phyloP scores from a whole-genome alignment of 306 rosid species.

The Corylus heterophylla region DNA sequence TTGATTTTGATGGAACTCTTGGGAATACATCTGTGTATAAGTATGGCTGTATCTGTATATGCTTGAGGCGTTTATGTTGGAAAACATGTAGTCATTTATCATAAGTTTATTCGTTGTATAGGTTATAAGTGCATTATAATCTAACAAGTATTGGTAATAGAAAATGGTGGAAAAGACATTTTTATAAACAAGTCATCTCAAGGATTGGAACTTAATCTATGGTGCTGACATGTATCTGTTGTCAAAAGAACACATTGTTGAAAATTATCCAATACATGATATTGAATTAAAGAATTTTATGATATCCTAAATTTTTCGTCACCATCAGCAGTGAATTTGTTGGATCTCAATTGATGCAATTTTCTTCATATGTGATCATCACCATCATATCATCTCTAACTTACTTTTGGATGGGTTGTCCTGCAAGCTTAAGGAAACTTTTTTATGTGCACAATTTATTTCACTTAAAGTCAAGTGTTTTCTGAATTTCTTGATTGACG shows the following conservation, averaged over 20 bases:
- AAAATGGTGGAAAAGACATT: background rate
- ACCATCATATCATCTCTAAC: background rate
- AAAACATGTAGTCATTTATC: background rate
- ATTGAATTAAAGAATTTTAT: too few species aligned
- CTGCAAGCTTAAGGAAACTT: background rate
- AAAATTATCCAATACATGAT: too few species aligned
- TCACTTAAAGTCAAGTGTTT: background rate
- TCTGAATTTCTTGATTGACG: background rate
- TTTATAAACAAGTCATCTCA: background rate
- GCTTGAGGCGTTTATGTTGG: background rate
- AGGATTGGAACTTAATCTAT: background rate
- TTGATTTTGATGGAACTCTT: constrained; percentile 97
- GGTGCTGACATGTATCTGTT: background rate
- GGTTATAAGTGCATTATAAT: background rate
- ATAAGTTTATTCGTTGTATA: background rate
- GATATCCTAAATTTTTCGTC: too few species aligned
- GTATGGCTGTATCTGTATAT: constrained; percentile 30
- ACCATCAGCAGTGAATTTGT: too few species aligned
- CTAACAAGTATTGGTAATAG: background rate
- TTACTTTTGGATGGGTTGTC: background rate
- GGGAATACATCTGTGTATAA: constrained; percentile 68
- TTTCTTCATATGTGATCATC: background rate
- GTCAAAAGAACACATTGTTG: background rate
- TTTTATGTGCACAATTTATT: background rate
- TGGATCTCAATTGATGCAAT: background rate